phyloP scores from a whole-genome alignment of 495 filamentous ascomycete genomes.

The Podospora didyma region DNA sequence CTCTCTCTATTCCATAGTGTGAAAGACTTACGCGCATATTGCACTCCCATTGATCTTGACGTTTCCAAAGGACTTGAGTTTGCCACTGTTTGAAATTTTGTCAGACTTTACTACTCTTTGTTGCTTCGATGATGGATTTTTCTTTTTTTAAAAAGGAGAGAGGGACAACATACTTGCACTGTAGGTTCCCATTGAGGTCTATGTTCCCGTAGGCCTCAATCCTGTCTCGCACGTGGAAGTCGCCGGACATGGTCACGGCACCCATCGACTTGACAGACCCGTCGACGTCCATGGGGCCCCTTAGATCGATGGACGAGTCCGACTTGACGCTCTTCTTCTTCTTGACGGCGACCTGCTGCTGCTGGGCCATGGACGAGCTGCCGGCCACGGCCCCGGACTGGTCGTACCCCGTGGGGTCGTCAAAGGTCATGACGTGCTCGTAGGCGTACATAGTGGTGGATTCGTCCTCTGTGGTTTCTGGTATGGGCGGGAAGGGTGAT shows the following conservation, averaged over 20 bases:
- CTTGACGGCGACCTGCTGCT: slow-evolving; percentile 9
- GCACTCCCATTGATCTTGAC: slow-evolving; percentile 27
- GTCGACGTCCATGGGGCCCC: slow-evolving; percentile 35
- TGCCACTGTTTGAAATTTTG: slow-evolving; percentile 15
- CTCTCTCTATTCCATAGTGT: too few relatives aligned
- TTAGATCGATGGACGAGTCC: slow-evolving; percentile 24
- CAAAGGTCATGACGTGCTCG: slow-evolving; percentile 33
- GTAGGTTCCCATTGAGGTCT: slow-evolving; percentile 28
- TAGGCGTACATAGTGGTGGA: slow-evolving; percentile 28
- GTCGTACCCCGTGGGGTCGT: slow-evolving; percentile 16
- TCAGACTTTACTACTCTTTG: neutral
- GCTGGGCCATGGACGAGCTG: slow-evolving; percentile 2
- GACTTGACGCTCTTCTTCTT: slow-evolving; percentile 32
- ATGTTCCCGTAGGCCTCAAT: slow-evolving; percentile 39
- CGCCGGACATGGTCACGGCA: slow-evolving; percentile 26
- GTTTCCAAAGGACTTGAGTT: slow-evolving; percentile 34
- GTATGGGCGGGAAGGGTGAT: neutral
- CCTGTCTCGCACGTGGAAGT: slow-evolving; percentile 29
- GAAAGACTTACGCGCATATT: slow-evolving; percentile 14
- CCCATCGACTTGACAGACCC: slow-evolving; percentile 37
- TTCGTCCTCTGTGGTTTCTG: neutral
- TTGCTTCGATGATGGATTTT: neutral
- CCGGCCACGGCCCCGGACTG: slow-evolving; percentile 7
- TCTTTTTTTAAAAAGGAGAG: neutral
- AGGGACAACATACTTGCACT: slow-evolving; percentile 17